Evolutionary conservation across 108 stramenopile species (phyloP).

Genomic region (Nannochloropsis oceanica): DNA sequence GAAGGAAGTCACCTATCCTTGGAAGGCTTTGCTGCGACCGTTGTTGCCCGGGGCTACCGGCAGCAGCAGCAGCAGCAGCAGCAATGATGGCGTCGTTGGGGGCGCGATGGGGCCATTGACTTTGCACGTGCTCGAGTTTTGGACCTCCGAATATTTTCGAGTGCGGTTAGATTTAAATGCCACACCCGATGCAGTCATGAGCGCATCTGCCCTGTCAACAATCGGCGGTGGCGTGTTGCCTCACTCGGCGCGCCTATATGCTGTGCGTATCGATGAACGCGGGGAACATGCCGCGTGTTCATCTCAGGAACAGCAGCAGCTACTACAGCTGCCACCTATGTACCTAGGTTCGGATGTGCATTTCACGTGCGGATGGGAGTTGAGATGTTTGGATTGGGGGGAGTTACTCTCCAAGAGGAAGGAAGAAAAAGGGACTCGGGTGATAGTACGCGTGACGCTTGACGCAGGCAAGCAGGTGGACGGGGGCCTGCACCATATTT

Average conservation of each 20-base stretch:
- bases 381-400: conserved; percentile 25
- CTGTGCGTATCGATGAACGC: neutral
- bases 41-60: too few species aligned
- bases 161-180: conserved; percentile 30
- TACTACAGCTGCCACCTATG: conserved; percentile 34
- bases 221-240: neutral
- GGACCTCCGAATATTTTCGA: conserved; percentile 62
- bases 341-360: conserved; percentile 78
- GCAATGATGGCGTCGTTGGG: too few species aligned
- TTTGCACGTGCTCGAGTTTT: conserved; percentile 66
- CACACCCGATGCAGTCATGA: neutral
- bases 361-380: conserved; percentile 73
- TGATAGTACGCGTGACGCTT: neutral
- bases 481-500: neutral
- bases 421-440: neutral
- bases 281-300: neutral
- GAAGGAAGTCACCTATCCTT: conserved; percentile 30
- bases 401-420: neutral
- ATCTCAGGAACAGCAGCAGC: neutral
- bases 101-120: conserved; percentile 28
- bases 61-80: too few species aligned
- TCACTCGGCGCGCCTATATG: neutral
- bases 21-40: neutral
- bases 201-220: neutral
- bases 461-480: neutral